Evolutionary conservation across 2,329 filamentous ascomycete genomes (phyloP), one percentile per base, ranked within the genome.

Genomic region (Penicillium glabrum): DNA sequence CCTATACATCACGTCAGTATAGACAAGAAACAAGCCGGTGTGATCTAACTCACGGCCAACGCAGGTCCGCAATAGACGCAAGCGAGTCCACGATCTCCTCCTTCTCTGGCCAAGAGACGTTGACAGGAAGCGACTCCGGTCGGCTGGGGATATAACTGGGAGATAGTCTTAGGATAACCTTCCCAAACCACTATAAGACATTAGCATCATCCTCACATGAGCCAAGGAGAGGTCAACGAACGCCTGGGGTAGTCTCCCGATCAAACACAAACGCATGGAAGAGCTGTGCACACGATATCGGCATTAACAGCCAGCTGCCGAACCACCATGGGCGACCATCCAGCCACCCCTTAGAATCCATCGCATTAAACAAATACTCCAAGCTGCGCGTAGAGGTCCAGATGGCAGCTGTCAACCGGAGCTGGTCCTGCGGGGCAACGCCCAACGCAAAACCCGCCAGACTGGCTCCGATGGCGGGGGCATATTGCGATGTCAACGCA

Each of bases 381-480:
- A 96, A 79, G 1, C 91, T 90, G 50, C 91, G 84, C 64, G 91
- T 93, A 59, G 91, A 81, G 54, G 88, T 80, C 70, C 93, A 96
- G 59, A 98, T 90, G 14, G 91, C 88, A 46, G 95, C 83, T 0
- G 90, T 91, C 52, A 93, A 81, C 50, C 95, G 87, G 64, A 95
- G 72, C 64, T 89, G 87, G 61, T 86, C 82, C 37, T 81, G 84
- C 65, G 70, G 93, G 81, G 86, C 90, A 10, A 96, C 83, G 8
- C 90, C 90, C 19, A 98, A 80, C 49, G 90, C 88, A 49, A 96
- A 83, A 3, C 93, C 93, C 1, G 93, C 91, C 47, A 97, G 75
- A 66, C 90, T 92, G 6, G 93, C 93, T 11, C 93, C 95, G n/a
- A 97, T 82, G 2, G 93, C 92, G 1, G 93, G 93, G 1, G 93